Base-by-base conservation (phyloP, 1,284 basidiomycete genomes). In the Ustilago loliicola region DNA sequence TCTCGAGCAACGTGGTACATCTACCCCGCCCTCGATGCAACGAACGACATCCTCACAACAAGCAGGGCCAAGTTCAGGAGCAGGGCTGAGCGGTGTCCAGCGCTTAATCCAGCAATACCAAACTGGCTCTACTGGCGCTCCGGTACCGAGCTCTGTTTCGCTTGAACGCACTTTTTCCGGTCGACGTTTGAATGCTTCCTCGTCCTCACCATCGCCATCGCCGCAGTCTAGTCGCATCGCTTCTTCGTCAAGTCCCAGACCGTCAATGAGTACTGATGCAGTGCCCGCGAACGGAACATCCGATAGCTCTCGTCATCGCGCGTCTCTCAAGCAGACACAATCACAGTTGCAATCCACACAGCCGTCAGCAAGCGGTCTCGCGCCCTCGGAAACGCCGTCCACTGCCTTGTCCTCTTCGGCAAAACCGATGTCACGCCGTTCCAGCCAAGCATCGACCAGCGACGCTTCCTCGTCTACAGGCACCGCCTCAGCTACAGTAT, bases 61-160 rank as follows among this genome's bases (percentile, higher is more conserved):
- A 10, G 52, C 60, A 11, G 50, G 11, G 4, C 6, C 58, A 13
- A 57, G 45, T 34, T 21, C 34, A 1, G 19, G 25, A 27, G 5
- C 53, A 7, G 53, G 40, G n/a, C 60, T 70, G 53, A 62, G 68
- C 21, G 72, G 72, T 23, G 72, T 75, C 7, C 72, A 75, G 58
- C 63, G 72, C 25, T 55, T 77, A 25, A 77, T 77, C 15, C 69
- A 72, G 52, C 74, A 77, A 52, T 77, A 77, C 47, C 62, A 66
- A 27, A 56, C 66, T 34, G 45, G 55, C 21, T 21, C 55, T 8
- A 38, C 62, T 25, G 53, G 13, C n/a, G 40, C 66, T 17, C 23
- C 61, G 5, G 1, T 61, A 9, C 63, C 71, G 1, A 48, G 17
- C 36, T 47, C 65, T 11, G 55, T 58, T 42, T 36, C 58, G 15